Evolutionary conservation across 2,329 filamentous ascomycete species (phyloP).

Genomic region (Pseudophaeomoniella oleicola): DNA sequence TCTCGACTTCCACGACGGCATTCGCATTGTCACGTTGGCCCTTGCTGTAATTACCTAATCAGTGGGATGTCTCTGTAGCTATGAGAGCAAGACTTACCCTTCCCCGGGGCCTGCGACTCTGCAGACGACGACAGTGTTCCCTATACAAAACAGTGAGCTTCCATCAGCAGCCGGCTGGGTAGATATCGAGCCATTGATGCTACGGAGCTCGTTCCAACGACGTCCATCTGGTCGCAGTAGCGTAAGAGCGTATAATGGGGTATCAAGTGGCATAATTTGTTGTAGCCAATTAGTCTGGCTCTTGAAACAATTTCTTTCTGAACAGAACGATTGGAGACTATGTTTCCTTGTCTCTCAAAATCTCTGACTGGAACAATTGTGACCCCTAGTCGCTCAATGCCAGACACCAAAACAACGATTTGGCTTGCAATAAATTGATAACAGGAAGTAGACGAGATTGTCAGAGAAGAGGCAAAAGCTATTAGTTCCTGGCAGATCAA

Average conservation of each 20-base stretch:
- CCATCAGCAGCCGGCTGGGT: conserved; percentile 89
- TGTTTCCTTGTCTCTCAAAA: too few species aligned
- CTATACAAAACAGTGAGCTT: conserved; percentile 88
- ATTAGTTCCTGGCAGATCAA: too few species aligned
- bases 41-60: conserved; percentile 6
- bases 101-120: conserved; percentile 79
- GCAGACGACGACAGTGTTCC: conserved; percentile 93
- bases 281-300: too few species aligned
- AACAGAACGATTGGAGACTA: too few species aligned
- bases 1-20: conserved; percentile 11
- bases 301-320: too few species aligned
- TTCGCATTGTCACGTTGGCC: conserved; percentile 12
- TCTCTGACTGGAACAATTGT: too few species aligned
- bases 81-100: conserved; percentile 20
- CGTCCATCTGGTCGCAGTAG: conserved; percentile 71
- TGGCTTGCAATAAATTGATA: too few species aligned
- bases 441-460: too few species aligned
- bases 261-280: conserved; percentile 99
- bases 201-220: conserved; percentile 92
- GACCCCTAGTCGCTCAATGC: too few species aligned
- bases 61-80: neutral
- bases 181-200: conserved; percentile 74
- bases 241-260: conserved; percentile 76
- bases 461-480: too few species aligned
- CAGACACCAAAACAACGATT: too few species aligned